A percentile compares a stretch with the other conserved stretches of the same genome.
Evolutionary conservation across 257 asterid species (phyloP).

Genomic region (Cynanchum wilfordii): DNA sequence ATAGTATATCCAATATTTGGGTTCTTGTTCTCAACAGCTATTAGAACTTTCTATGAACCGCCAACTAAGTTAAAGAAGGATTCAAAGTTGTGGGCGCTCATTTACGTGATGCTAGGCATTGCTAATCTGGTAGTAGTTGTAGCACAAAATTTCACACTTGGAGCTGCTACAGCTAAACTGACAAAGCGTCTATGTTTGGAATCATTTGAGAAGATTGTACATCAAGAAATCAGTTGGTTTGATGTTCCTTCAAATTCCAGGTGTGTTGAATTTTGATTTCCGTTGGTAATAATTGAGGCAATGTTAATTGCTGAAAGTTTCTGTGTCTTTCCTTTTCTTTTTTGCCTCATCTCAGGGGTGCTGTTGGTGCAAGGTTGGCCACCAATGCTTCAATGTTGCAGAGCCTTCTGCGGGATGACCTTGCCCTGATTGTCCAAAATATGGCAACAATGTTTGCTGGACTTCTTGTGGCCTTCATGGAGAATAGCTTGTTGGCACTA

Average conservation of each 20-base stretch:
- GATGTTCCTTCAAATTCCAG: conserved; percentile 34
- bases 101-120: conserved; percentile 22
- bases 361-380: conserved; percentile 30
- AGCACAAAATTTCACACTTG: conserved; percentile 25
- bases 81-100: conserved; percentile 28
- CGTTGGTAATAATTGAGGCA: not conserved
- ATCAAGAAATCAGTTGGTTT: conserved; percentile 30
- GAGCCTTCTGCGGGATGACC: conserved; percentile 21
- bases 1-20: conserved; percentile 24
- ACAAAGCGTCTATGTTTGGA: conserved; percentile 16
- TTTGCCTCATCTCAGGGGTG: conserved; percentile 18
- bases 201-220: conserved; percentile 25
- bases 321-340: not conserved
- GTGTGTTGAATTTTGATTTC: conserved; percentile 6
- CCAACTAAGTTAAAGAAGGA: conserved; percentile 17
- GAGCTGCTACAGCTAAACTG: conserved; percentile 30
- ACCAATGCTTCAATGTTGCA: conserved; percentile 20
- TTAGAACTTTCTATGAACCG: conserved; percentile 26
- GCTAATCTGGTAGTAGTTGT: conserved; percentile 14
- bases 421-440: conserved; percentile 28
- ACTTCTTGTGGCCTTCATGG: conserved; percentile 25
- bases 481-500: conserved; percentile 25
- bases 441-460: conserved; percentile 27
- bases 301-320: not conserved
- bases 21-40: conserved; percentile 21